Conservation (phyloP, 768 basidiomycete species). For the Boletus pseudopeckii region DNA sequence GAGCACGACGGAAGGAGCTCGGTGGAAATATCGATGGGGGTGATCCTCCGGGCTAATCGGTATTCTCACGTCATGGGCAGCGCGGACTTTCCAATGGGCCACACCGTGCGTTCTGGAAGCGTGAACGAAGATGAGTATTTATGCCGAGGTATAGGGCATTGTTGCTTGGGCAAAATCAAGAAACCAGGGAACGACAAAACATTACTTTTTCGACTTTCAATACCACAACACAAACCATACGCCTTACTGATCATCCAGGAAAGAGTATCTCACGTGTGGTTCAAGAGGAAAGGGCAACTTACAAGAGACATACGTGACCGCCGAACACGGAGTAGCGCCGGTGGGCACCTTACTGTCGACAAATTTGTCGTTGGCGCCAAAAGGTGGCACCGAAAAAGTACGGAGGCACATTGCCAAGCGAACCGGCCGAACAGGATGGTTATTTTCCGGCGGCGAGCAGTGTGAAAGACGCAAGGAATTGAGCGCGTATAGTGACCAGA, state of each 20-base stretch:
- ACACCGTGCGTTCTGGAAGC: neutral
- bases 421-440: neutral
- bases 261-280: neutral
- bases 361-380: too few relatives aligned
- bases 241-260: neutral
- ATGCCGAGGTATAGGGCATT: neutral
- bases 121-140: neutral
- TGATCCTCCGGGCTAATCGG: neutral
- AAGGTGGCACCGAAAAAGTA: neutral
- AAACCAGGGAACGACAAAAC: neutral
- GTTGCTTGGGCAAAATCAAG: neutral
- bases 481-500: neutral
- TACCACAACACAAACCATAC: neutral
- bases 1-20: neutral
- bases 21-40: neutral
- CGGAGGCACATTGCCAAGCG: neutral
- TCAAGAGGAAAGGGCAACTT: neutral
- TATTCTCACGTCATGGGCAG: slow-evolving; percentile 5
- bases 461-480: neutral
- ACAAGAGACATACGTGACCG: neutral
- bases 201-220: neutral
- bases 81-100: neutral
- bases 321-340: neutral
- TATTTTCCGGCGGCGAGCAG: neutral
- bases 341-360: neutral